Evolutionary conservation across 805 yeast species (phyloP).

Genomic region (Starmerella roubikii): DNA sequence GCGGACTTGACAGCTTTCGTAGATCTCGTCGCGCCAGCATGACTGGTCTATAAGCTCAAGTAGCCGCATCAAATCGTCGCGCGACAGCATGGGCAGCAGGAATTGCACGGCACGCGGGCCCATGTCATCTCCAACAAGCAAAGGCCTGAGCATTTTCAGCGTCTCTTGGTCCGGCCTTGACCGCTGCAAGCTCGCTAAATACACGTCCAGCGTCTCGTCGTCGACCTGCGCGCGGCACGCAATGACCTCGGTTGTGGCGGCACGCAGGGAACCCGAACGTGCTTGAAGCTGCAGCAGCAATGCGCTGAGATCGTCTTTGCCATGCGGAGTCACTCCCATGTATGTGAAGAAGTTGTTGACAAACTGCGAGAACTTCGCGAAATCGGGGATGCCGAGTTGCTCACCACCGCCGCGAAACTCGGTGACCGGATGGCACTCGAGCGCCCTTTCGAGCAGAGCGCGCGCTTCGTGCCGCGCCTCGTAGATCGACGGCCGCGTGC

Average conservation of each 20-base stretch:
- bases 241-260: conserved; percentile 14
- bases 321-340: conserved; percentile 9
- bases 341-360: conserved; percentile 16
- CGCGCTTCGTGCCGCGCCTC: conserved; percentile 20
- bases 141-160: conserved; percentile 1
- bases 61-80: conserved; percentile 21
- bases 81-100: conserved; percentile 18
- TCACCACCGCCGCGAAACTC: conserved; percentile 15
- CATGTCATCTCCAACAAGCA: conserved; percentile 7
- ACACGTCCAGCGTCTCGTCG: conserved; percentile 17
- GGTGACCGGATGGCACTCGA: conserved; percentile 19
- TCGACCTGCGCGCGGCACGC: conserved; percentile 9
- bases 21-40: conserved; percentile 14
- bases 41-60: conserved; percentile 17
- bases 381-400: conserved; percentile 21
- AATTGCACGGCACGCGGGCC: conserved; percentile 18
- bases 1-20: conserved; percentile 20
- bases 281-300: conserved; percentile 21
- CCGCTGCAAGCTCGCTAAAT: conserved; percentile 16
- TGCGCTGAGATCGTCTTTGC: conserved; percentile 17
- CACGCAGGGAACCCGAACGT: conserved; percentile 19
- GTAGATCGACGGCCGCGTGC: conserved; percentile 16
- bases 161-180: conserved; percentile 2
- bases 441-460: conserved; percentile 18
- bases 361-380: conserved; percentile 18